Percentiles rank a stretch among this genome's conserved stretches.
phyloP scores from a whole-genome alignment of 225 moss, liverwort and hornwort genomes.

The Ulota crispa region DNA sequence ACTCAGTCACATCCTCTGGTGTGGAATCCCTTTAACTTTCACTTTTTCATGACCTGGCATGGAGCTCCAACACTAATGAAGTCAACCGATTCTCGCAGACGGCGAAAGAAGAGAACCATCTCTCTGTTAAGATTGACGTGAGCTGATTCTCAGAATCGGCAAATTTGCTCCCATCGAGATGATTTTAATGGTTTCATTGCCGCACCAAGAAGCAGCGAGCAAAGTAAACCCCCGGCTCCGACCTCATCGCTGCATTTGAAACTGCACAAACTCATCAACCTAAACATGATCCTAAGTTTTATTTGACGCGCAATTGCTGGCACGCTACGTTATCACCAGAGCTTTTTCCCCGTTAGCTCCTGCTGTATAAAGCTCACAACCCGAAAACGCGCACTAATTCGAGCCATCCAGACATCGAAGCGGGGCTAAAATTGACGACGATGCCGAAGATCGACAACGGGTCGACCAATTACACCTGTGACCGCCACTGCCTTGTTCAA shows the following conservation, averaged over 20 bases:
- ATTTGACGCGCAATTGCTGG: neutral
- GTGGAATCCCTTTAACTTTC: constrained; percentile 5
- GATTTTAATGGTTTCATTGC: constrained; percentile 10
- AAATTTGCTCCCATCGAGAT: neutral
- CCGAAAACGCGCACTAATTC: neutral
- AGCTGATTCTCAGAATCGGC: neutral
- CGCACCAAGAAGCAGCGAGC: neutral
- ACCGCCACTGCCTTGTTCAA: neutral
- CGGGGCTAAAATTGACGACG: neutral
- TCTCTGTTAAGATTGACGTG: constrained; percentile 25
- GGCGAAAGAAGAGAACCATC: neutral
- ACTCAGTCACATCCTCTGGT: neutral
- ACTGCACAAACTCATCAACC: constrained; percentile 13
- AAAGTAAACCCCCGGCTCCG: neutral
- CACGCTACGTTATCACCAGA: neutral
- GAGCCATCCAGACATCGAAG: neutral
- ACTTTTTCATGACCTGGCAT: constrained; percentile 16
- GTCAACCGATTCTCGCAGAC: neutral
- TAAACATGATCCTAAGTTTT: neutral
- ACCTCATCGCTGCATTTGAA: neutral
- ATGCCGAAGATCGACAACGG: neutral
- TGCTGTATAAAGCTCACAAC: neutral
- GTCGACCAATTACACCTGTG: neutral
- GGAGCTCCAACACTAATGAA: neutral
- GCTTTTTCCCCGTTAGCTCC: neutral